Percentiles rank a stretch among this genome's conserved stretches.
These are phyloP conservation scores for Bipolaris gigantea DNA, from an alignment of 2,329 filamentous ascomycete genomes.

Conservation along the genomic window DNA sequence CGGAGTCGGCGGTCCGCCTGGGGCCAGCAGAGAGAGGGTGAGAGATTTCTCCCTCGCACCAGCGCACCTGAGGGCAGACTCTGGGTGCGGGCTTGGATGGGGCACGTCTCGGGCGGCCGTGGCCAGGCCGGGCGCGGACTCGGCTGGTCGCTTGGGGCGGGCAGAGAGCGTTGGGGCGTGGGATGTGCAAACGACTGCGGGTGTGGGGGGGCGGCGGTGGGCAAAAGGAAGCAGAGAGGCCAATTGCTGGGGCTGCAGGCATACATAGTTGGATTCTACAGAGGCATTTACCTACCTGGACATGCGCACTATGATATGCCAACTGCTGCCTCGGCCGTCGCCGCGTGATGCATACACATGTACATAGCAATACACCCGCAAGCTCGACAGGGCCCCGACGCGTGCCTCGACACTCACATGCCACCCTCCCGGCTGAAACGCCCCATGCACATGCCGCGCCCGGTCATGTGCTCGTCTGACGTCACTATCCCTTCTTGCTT, in stretches of 20 bases:
- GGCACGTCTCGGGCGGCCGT: slow-evolving; percentile 8
- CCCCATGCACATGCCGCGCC: too few relatives aligned
- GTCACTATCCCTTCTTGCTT: too few relatives aligned
- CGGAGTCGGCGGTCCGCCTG: slow-evolving; percentile 7
- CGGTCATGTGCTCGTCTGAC: too few relatives aligned
- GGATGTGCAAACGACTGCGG: neutral
- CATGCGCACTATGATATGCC: too few relatives aligned
- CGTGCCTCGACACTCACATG: too few relatives aligned
- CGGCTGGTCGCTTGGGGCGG: slow-evolving; percentile 24
- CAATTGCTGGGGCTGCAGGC: slow-evolving; percentile 3
- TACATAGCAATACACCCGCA: too few relatives aligned
- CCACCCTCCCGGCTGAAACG: too few relatives aligned
- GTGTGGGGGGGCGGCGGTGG: neutral
- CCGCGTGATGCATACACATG: too few relatives aligned
- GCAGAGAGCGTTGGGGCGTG: slow-evolving; percentile 7
- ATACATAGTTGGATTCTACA: too few relatives aligned
- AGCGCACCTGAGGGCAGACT: slow-evolving; percentile 18
- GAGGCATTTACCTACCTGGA: too few relatives aligned
- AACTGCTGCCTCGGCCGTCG: too few relatives aligned
- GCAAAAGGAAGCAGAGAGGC: neutral
- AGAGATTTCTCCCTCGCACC: slow-evolving; percentile 6
- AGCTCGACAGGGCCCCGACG: too few relatives aligned
- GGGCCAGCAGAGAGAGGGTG: slow-evolving; percentile 1
- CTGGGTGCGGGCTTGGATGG: slow-evolving; percentile 19
- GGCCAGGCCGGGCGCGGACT: slow-evolving; percentile 26